These are phyloP conservation scores for Falciphora oryzae DNA, from an alignment of 2,329 filamentous ascomycete species.

Conservation along the genomic window DNA sequence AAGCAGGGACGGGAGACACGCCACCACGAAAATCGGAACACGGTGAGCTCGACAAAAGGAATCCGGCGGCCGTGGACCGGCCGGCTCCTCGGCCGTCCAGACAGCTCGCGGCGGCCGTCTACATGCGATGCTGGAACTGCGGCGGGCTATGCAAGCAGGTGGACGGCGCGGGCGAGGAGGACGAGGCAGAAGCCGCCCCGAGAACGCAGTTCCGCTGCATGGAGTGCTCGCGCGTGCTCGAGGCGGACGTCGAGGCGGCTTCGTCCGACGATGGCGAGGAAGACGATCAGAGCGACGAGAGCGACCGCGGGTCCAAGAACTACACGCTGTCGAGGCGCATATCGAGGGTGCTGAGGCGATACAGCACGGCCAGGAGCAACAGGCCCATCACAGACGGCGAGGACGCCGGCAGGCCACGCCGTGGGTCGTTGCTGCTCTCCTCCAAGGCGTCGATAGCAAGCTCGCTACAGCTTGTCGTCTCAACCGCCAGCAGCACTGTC, in stretches of 20 bases:
- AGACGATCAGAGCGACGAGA: background rate
- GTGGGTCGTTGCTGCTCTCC: background rate
- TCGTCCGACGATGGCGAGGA: background rate
- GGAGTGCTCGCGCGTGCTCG: conserved; percentile 5
- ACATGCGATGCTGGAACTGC: conserved; percentile 7
- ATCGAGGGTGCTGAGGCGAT: background rate
- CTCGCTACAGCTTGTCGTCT: background rate
- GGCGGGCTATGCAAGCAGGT: background rate
- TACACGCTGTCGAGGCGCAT: background rate
- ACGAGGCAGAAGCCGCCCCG: background rate
- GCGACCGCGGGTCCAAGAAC: background rate
- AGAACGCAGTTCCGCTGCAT: conserved; percentile 5
- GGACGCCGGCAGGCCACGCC: background rate
- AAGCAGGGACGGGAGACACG: background rate
- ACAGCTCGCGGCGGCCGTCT: background rate
- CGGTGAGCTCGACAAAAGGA: background rate
- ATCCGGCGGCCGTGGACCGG: no score
- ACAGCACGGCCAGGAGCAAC: background rate
- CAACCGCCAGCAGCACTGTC: background rate
- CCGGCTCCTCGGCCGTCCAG: no score
- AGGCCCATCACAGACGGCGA: background rate
- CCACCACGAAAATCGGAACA: background rate
- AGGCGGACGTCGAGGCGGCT: background rate
- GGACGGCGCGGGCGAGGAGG: conserved; percentile 1
- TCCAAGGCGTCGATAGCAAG: background rate